Base-by-base conservation (phyloP, 2,329 filamentous ascomycete species). In the Shiraia bambusicola region DNA sequence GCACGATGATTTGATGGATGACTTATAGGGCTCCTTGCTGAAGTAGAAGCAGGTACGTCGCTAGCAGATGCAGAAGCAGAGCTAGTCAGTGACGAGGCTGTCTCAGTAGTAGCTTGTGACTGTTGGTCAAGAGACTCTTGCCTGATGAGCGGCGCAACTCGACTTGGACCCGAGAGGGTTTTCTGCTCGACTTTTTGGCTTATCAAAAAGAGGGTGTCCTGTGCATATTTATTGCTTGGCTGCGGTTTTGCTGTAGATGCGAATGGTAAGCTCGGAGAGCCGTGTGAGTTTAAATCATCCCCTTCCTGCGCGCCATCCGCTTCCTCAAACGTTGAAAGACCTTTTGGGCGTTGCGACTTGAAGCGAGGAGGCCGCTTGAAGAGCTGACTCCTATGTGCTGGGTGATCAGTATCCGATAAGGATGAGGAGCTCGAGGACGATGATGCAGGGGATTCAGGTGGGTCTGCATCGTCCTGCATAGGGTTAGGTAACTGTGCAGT, bases 271-370 rank as follows among this genome's bases (percentile, higher is more conserved):
- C 64, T 70, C 4, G 63, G 63, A 16, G 54, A 59, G 10, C 61
- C 62, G 9, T 77, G 76, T 9, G 75, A 76, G 6, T 80, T 81
- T 2, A 80, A 77, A n/a, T 80, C 79, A 14, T 72, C 56, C 69
- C 77, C 42, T 66, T 67, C 28, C 15, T 67, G 66, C 8, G 53
- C 54, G 17, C 55, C 63, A 41, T 70, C 59, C 32, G 59, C 54
- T 19, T 61, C 57, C 22, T 60, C 50, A 14, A 61, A 52, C 1
- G 55, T 49, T 2, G 49, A 45, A 1, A 67, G 52, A 8, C 59
- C 55, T n/a, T 56, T 51, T 9, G 59, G 45, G 25, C 58, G 56
- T 37, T 65, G 65, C 13, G 58, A 44, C 32, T 56, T 61, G 40
- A 68, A 69, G 16, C 62, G 60, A 5, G 70, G 65, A 4, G 69